Conservation (phyloP, 352 stramenopile species). For the Globisporangium camurandrum region DNA sequence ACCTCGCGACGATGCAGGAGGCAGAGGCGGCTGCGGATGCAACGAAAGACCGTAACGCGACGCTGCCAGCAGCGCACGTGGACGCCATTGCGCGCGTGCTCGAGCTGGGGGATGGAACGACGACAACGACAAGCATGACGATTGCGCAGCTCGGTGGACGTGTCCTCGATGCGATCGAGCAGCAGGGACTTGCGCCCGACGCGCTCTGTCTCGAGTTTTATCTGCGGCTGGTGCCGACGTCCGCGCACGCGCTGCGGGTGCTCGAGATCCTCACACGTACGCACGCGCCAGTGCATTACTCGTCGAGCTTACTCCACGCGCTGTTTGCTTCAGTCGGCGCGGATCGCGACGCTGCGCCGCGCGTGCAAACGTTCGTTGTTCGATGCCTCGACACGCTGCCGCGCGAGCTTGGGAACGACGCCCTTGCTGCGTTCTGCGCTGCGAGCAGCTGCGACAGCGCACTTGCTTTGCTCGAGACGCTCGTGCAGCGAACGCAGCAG, state of each 20-base stretch:
- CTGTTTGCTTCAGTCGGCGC: slow-evolving; percentile 34
- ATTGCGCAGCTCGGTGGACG: slow-evolving; percentile 14
- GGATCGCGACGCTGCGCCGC: slow-evolving; percentile 19
- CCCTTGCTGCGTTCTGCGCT: slow-evolving; percentile 51
- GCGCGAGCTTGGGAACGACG: slow-evolving; percentile 29
- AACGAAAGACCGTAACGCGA: too few species aligned
- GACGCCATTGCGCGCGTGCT: slow-evolving; percentile 23
- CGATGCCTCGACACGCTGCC: slow-evolving; percentile 30
- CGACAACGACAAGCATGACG: slow-evolving; percentile 3
- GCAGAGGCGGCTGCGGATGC: slow-evolving; percentile 14
- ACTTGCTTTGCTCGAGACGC: slow-evolving; percentile 28
- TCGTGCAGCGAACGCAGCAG: slow-evolving; percentile 23
- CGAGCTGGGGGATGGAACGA: slow-evolving; percentile 3
- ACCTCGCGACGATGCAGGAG: slow-evolving; percentile 25
- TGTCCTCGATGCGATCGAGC: slow-evolving; percentile 31
- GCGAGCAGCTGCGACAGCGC: slow-evolving; percentile 21
- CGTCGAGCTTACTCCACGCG: slow-evolving; percentile 41
- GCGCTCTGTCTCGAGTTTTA: slow-evolving; percentile 38
- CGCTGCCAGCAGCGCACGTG: slow-evolving; percentile 15
- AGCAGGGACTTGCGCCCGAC: slow-evolving; percentile 20
- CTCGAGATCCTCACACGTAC: slow-evolving; percentile 31
- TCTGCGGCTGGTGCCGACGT: slow-evolving; percentile 28
- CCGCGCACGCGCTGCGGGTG: slow-evolving; percentile 22
- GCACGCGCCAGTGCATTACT: slow-evolving; percentile 17
- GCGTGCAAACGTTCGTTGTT: slow-evolving; percentile 38